phyloP scores from a whole-genome alignment of 148 eudicot genomes.

The Selenicereus undatus region DNA sequence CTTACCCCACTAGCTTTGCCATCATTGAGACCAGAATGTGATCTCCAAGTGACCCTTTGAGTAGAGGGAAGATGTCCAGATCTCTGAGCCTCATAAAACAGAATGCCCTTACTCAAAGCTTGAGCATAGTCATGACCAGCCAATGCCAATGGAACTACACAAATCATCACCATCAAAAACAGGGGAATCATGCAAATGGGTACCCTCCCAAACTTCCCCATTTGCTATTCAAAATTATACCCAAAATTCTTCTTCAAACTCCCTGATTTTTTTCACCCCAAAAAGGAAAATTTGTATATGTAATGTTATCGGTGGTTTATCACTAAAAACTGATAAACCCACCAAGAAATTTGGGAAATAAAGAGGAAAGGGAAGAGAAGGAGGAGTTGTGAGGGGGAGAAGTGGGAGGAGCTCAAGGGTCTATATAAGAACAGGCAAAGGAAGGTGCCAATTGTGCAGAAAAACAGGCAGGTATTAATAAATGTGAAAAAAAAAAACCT shows the following conservation, averaged over 20 bases:
- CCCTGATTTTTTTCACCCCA: background rate
- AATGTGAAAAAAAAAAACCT: conserved; percentile 22
- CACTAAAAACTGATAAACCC: conserved; percentile 54
- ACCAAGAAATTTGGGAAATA: conserved; percentile 24
- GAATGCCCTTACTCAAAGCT: conserved; percentile 82
- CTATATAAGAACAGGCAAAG: conserved; percentile 51
- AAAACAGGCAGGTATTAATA: conserved; percentile 39
- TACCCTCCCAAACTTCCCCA: conserved; percentile 28
- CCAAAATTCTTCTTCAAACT: background rate
- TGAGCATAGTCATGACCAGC: conserved; percentile 77
- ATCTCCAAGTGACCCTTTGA: conserved; percentile 92
- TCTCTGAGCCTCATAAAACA: conserved; percentile 96
- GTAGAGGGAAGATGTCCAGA: conserved; percentile 73
- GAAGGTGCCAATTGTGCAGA: conserved; percentile 44
- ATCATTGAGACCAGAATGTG: conserved; percentile 77
- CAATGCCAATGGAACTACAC: conserved; percentile 32
- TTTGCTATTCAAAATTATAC: background rate
- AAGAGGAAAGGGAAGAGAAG: background rate
- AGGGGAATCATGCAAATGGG: conserved; percentile 36
- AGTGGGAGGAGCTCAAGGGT: conserved; percentile 31
- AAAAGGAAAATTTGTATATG: background rate
- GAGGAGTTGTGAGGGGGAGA: conserved; percentile 22
- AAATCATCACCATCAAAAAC: conserved; percentile 28
- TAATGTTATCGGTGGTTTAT: conserved; percentile 41
- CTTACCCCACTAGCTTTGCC: conserved; percentile 90